Conservation (phyloP, 371 early-diverging fungal species). For the Apophysomyces sp. region DNA sequence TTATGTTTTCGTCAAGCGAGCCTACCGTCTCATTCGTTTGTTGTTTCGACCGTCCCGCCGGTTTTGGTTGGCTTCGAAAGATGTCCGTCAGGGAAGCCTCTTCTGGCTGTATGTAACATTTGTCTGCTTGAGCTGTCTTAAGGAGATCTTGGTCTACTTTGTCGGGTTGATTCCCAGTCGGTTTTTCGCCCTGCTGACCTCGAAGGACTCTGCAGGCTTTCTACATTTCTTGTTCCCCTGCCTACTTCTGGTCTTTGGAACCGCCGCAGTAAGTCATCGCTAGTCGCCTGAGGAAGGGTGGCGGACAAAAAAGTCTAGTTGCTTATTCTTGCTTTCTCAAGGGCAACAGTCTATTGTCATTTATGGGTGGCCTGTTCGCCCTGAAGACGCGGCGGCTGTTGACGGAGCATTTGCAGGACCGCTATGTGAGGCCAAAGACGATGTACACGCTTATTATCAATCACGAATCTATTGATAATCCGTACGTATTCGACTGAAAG, state of each 20-base stretch:
- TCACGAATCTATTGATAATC: conserved; percentile 66
- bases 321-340: conserved; percentile 11
- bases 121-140: conserved; percentile 38
- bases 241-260: conserved; percentile 52
- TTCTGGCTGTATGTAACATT: conserved; percentile 52
- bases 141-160: conserved; percentile 68
- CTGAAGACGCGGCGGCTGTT: conserved; percentile 56
- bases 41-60: conserved; percentile 26
- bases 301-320: too few species aligned
- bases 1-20: conserved; percentile 43
- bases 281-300: neutral
- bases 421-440: conserved; percentile 59
- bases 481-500: conserved; percentile 42
- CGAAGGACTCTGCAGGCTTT: conserved; percentile 63
- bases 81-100: conserved; percentile 27
- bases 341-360: conserved; percentile 58
- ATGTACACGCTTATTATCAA: conserved; percentile 61
- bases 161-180: conserved; percentile 70
- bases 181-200: conserved; percentile 70
- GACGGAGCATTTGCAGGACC: conserved; percentile 58
- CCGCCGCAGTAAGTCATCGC: conserved; percentile 50
- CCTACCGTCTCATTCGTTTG: conserved; percentile 40
- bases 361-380: conserved; percentile 57
- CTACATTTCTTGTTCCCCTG: conserved; percentile 47
- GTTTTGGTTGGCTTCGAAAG: conserved; percentile 23